Conservation (phyloP, 805 yeast species). For the Candida piceae region DNA sequence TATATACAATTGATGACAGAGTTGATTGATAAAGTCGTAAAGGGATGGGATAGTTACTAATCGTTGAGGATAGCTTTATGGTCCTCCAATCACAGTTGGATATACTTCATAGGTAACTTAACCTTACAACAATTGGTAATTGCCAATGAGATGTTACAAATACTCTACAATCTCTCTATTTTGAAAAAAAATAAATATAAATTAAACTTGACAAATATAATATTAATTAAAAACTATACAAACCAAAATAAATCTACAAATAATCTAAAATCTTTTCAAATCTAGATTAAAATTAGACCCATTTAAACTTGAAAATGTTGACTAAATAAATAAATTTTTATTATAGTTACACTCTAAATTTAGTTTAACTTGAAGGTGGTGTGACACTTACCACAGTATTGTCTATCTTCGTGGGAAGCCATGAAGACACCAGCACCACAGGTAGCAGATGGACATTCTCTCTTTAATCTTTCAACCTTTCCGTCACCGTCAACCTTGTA, state of each 20-base stretch:
- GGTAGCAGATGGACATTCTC: conserved; percentile 88
- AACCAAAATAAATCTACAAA: background rate
- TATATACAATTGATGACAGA: too few relatives aligned
- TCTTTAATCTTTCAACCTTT: conserved; percentile 96
- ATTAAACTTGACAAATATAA: conserved; percentile 1
- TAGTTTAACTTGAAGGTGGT: conserved; percentile 66
- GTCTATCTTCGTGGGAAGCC: conserved; percentile 99
- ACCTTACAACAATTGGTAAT: too few relatives aligned
- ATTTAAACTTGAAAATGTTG: background rate
- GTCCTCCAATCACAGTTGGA: too few relatives aligned
- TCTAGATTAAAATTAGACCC: background rate
- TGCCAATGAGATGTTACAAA: too few relatives aligned
- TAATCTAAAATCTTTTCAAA: background rate
- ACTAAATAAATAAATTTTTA: conserved; percentile 1
- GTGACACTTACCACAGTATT: conserved; percentile 99
- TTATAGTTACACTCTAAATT: too few relatives aligned
- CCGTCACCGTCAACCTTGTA: conserved; percentile 99
- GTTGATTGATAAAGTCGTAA: too few relatives aligned
- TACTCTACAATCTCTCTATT: too few relatives aligned
- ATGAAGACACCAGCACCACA: conserved; percentile 99
- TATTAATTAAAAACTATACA: background rate
- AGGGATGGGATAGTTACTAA: too few relatives aligned
- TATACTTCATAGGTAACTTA: too few relatives aligned
- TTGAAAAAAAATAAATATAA: background rate
- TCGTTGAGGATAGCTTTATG: too few relatives aligned